Conservation (phyloP, 2,329 filamentous ascomycete genomes). For the Fusarium sp. region DNA sequence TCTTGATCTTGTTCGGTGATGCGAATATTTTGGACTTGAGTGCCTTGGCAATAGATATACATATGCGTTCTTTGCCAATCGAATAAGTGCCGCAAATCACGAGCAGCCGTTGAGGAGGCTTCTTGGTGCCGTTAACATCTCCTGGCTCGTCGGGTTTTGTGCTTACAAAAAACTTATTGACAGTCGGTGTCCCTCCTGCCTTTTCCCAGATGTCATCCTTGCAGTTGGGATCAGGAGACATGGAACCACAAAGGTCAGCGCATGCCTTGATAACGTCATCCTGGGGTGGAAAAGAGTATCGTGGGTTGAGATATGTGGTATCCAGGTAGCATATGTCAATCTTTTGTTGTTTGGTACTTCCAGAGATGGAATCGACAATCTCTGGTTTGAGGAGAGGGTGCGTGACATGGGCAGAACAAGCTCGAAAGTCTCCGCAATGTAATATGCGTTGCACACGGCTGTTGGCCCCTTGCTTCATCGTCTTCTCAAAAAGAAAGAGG, state of each 20-base stretch:
- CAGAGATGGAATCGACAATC: slow-evolving; percentile 75
- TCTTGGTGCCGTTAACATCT: slow-evolving; percentile 48
- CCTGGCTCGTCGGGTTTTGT: slow-evolving; percentile 49
- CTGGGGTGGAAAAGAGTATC: slow-evolving; percentile 93
- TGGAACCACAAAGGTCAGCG: slow-evolving; percentile 85
- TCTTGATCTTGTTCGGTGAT: slow-evolving; percentile 82
- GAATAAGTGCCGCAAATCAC: slow-evolving; percentile 97
- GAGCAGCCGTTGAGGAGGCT: slow-evolving; percentile 73
- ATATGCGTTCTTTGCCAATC: slow-evolving; percentile 97
- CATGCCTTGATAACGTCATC: slow-evolving; percentile 88
- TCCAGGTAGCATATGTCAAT: slow-evolving; percentile 98
- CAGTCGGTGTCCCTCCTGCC: slow-evolving; percentile 58
- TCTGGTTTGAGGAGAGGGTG: slow-evolving; percentile 87
- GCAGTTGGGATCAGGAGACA: slow-evolving; percentile 73
- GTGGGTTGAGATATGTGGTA: slow-evolving; percentile 95
- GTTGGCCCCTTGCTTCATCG: slow-evolving; percentile 69
- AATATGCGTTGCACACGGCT: slow-evolving; percentile 81
- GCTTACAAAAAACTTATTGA: slow-evolving; percentile 67
- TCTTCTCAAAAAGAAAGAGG: slow-evolving; percentile 91
- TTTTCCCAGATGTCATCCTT: slow-evolving; percentile 63
- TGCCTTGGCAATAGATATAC: slow-evolving; percentile 89
- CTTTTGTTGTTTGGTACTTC: slow-evolving; percentile 81
- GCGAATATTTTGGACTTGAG: slow-evolving; percentile 92
- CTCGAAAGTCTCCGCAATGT: slow-evolving; percentile 96
- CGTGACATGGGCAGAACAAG: slow-evolving; percentile 84